Percentiles rank a stretch among this genome's conserved stretches.
Conservation (phyloP, 2,329 filamentous ascomycete species). For the Cytospora chrysosperma region DNA sequence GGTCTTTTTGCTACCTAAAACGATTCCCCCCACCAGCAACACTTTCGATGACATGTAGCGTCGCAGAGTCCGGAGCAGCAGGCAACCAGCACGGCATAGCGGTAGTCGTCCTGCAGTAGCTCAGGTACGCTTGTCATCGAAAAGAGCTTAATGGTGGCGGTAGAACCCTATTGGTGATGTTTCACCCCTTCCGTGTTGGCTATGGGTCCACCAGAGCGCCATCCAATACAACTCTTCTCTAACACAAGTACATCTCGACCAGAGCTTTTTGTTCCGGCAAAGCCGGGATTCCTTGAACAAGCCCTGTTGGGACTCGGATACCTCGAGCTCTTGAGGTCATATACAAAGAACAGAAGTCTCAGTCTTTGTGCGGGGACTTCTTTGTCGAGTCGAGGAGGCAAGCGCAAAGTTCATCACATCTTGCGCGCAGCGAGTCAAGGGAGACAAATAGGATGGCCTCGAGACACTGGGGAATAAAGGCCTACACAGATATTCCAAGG, state of each 20-base stretch:
- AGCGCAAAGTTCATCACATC: slow-evolving; percentile 8
- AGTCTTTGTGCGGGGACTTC: slow-evolving; percentile 19
- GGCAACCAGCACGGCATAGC: not conserved
- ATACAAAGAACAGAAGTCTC: slow-evolving; percentile 15
- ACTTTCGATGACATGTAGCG: not conserved
- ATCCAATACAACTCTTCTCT: slow-evolving; percentile 1
- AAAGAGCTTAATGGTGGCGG: slow-evolving; percentile 1
- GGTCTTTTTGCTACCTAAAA: not conserved
- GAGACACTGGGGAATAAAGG: slow-evolving; percentile 3
- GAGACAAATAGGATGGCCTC: slow-evolving; percentile 8
- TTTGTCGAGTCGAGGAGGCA: slow-evolving; percentile 12
- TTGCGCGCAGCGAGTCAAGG: slow-evolving; percentile 6
- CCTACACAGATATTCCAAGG: slow-evolving; percentile 7
- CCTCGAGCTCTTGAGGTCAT: not conserved
- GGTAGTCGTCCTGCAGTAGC: slow-evolving; percentile 11
- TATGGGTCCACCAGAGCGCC: not conserved
- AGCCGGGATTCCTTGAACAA: slow-evolving; percentile 1
- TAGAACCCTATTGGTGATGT: slow-evolving; percentile 18
- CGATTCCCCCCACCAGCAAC: not conserved
- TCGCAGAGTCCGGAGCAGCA: not conserved
- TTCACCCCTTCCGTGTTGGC: slow-evolving; percentile 13
- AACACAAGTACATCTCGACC: slow-evolving; percentile 16
- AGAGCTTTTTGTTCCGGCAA: slow-evolving; percentile 5
- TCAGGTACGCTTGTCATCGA: slow-evolving; percentile 8
- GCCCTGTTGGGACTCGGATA: slow-evolving; percentile 1